These are phyloP conservation scores for Podospora anserina DNA, from an alignment of 495 filamentous ascomycete genomes.

Conservation along the genomic window DNA sequence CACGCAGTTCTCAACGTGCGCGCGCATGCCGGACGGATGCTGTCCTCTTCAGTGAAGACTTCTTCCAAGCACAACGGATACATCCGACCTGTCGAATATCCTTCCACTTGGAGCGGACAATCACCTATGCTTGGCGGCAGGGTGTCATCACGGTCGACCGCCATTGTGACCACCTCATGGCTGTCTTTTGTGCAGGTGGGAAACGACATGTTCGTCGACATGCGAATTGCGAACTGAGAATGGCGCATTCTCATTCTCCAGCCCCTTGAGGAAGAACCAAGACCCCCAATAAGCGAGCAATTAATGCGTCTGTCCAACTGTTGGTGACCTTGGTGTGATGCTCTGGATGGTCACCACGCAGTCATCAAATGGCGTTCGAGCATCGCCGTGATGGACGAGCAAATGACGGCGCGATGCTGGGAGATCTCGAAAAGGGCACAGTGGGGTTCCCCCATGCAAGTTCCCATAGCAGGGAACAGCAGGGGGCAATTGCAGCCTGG, in stretches of 20 bases:
- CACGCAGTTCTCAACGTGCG: constrained; percentile 28
- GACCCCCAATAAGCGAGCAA: constrained; percentile 4
- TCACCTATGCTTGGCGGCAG: neutral
- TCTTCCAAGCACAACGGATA: neutral
- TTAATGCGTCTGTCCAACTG: constrained; percentile 10
- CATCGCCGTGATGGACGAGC: constrained; percentile 11
- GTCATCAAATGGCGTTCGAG: constrained; percentile 18
- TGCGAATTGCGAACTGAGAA: constrained; percentile 17
- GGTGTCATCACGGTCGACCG: constrained; percentile 9
- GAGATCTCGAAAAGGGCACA: constrained; percentile 5
- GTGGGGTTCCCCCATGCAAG: constrained; percentile 10
- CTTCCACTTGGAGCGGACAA: neutral
- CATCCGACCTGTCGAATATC: neutral
- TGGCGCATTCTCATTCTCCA: constrained; percentile 6
- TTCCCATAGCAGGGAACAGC: constrained; percentile 7
- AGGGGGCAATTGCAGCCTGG: constrained; percentile 12
- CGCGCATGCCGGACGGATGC: constrained; percentile 24
- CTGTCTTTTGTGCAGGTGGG: constrained; percentile 6
- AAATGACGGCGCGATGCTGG: neutral
- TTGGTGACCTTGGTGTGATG: constrained; percentile 11
- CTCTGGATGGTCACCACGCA: neutral
- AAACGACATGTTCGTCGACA: neutral
- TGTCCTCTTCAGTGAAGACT: constrained; percentile 11
- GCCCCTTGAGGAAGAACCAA: neutral
- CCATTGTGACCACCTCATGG: constrained; percentile 15